Conservation (phyloP, 768 basidiomycete genomes). For the Phlebiopsis flavidoalba region DNA sequence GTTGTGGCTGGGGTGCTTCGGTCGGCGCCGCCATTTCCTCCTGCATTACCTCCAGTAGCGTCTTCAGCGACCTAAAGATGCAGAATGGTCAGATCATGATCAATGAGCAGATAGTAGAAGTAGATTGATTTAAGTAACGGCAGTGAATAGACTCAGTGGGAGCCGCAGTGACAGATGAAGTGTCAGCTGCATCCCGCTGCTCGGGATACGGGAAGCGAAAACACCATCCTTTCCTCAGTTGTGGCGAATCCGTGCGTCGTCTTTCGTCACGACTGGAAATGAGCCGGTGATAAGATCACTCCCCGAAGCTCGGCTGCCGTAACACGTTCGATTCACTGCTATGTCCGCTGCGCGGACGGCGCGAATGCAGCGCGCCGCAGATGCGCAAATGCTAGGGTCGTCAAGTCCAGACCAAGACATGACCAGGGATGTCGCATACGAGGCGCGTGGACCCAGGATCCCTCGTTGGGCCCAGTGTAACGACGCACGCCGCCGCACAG, state of each 20-base stretch:
- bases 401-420: no score
- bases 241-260: background rate
- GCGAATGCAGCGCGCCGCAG: no score
- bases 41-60: conserved; percentile 48
- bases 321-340: no score
- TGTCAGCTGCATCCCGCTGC: background rate
- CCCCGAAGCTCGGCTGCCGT: background rate
- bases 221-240: background rate
- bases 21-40: conserved; percentile 27
- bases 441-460: no score
- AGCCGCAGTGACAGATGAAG: background rate
- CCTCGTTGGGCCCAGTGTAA: no score
- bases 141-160: background rate
- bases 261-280: background rate
- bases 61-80: conserved; percentile 43
- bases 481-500: background rate
- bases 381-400: no score
- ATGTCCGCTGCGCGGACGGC: background rate
- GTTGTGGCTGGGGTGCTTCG: conserved; percentile 14
- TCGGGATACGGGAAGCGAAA: background rate
- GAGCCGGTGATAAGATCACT: background rate
- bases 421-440: no score
- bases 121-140: background rate
- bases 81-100: background rate
- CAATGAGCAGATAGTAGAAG: background rate